These are phyloP conservation scores for Xylariaceae sp. DNA, from an alignment of 2,329 filamentous ascomycete species.

Conservation along the genomic window DNA sequence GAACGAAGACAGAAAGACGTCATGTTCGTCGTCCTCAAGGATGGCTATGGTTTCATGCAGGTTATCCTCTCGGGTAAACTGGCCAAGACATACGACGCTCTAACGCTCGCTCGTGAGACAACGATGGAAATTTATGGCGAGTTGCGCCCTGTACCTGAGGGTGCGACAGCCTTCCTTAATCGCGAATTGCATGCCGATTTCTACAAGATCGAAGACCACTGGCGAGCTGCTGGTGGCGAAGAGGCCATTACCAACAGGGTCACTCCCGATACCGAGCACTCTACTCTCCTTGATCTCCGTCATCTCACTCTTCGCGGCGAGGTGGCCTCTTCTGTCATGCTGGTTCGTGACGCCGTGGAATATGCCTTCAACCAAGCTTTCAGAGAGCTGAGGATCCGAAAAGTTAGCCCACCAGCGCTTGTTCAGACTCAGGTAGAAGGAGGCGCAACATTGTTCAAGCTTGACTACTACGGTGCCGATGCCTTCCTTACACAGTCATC, in stretches of 20 bases:
- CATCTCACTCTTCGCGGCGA: conserved; percentile 84
- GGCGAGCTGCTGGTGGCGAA: conserved; percentile 65
- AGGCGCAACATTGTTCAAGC: conserved; percentile 82
- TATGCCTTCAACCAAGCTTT: conserved; percentile 75
- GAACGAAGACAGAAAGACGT: conserved; percentile 17
- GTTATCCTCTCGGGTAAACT: conserved; percentile 55
- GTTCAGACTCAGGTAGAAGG: conserved; percentile 96
- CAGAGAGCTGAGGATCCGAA: conserved; percentile 69
- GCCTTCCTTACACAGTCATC: conserved; percentile 95
- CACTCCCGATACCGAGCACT: conserved; percentile 42
- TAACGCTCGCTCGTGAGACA: conserved; percentile 82
- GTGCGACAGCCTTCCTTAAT: conserved; percentile 72
- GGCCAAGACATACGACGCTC: conserved; percentile 84
- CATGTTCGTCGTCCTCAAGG: conserved; percentile 14
- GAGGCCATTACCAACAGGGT: conserved; percentile 84
- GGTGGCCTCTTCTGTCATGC: conserved; percentile 76
- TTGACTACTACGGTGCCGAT: conserved; percentile 82
- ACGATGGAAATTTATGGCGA: conserved; percentile 79
- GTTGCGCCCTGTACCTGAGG: conserved; percentile 73
- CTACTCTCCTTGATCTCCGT: conserved; percentile 32
- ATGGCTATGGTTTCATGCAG: conserved; percentile 68
- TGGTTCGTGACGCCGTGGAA: conserved; percentile 76
- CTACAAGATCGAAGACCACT: conserved; percentile 72
- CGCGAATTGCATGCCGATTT: conserved; percentile 89
- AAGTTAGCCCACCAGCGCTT: conserved; percentile 83